Percentiles rank a stretch among this genome's conserved stretches.
These are phyloP conservation scores for Xerocomus amazonicus DNA, from an alignment of 1,284 basidiomycete genomes.

Conservation along the genomic window DNA sequence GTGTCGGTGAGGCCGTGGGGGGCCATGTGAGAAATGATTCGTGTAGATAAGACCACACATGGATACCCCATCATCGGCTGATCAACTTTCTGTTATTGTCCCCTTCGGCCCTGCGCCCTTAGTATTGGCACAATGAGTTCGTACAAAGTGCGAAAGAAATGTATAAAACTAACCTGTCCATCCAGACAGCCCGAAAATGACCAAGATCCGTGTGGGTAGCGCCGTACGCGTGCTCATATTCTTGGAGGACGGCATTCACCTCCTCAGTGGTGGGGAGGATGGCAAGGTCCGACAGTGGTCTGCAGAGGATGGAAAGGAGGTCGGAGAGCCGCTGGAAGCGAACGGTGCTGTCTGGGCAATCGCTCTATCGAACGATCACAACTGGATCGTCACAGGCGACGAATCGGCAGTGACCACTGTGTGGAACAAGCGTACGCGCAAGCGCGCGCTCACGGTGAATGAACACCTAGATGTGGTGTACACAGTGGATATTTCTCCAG, in stretches of 20 bases:
- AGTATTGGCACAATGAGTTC: background rate
- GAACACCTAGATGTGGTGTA: background rate
- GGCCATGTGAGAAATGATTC: too few species aligned
- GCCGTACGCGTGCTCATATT: background rate
- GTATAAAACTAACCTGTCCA: too few species aligned
- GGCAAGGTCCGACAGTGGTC: background rate
- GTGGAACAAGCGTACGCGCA: conserved; percentile 7
- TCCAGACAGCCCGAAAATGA: background rate
- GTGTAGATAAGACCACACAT: too few species aligned
- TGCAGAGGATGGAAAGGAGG: background rate
- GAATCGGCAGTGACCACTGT: background rate
- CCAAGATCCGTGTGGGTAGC: background rate
- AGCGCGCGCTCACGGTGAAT: background rate
- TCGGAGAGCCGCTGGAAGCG: background rate
- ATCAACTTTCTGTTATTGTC: too few species aligned
- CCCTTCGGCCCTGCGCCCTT: too few species aligned
- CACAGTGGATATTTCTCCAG: background rate
- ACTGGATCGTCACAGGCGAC: conserved; percentile 4
- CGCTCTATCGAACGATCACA: conserved; percentile 6
- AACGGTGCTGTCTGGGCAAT: background rate
- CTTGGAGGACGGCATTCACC: background rate
- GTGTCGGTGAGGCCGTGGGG: too few species aligned
- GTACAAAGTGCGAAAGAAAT: background rate
- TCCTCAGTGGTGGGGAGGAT: background rate
- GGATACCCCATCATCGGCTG: too few species aligned